Base-by-base conservation (phyloP, 352 stramenopile species). In the Phytophthora rubi region DNA sequence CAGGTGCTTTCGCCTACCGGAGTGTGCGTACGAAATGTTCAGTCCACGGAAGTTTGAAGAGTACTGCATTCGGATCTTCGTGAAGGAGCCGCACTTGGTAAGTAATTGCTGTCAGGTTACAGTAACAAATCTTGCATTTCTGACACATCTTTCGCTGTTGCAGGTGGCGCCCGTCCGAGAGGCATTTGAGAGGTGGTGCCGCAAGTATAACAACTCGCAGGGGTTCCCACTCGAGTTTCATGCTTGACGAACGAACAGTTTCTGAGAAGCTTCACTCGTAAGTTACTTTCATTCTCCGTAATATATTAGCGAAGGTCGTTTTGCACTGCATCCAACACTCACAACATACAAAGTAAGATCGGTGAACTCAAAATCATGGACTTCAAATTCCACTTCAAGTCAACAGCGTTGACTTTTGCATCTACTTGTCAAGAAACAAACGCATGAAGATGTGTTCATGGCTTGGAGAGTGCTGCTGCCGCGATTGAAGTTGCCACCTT, bases 11-110 rank as follows among this genome's bases (percentile, higher is more conserved):
- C 75, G 69, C 12, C 67, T 95, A 18, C 69, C 79, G 1, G 49
- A 72, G 23, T 82, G 85, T 37, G 76, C 77, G 23, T 95, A 95
- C 35, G 77, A 80, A 47, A 92, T 92, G 81, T 77, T 93, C 54
- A 83, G 70, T 6, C 88, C 88, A 0, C 73, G 71, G 32, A 82
- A 72, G 13, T 95, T 92, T 68, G 75, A 93, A 62, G 83, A 95
- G 55, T 78, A 54, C 21, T 86, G 81, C 0, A 86, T 95, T 59
- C 86, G 88, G 1, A 59, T 95, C 3, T 95, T 91, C 53, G 86
- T 93, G 21, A 90, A 87, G 68, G 70, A 91, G 23, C 69, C 78
- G 15, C 53, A 47, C 26, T 32, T 93, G 76, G 85, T 91, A 81
- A 48, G 81, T 74, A n/a, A 37, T 21, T 13, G 13, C 18, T 10